Base-by-base conservation (phyloP, 306 rosid species). In the Rubus idaeus region DNA sequence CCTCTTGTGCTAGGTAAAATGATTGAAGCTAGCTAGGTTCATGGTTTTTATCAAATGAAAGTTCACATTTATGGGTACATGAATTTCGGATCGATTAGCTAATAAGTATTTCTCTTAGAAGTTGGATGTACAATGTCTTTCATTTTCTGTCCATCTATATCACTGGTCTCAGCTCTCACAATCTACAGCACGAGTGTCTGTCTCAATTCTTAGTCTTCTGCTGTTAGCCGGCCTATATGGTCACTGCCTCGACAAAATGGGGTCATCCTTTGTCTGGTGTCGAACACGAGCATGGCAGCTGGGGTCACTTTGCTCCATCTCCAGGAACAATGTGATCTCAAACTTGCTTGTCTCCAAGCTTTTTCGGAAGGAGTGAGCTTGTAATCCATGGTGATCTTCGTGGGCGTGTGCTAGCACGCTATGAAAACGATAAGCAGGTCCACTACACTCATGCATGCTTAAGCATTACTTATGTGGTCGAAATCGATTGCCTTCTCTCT, bases 261-360 rank as follows among this genome's bases (percentile, higher is more conserved):
- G 66, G 17, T 61, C 77, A 78, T 52, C 20, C 8, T 57, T 67
- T 58, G 79, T 80, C 60, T 51, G 49, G 14, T 45, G 69, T 16
- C 12, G 1, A 60, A n/a, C 30, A 65, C 13, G 14, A 39, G 75
- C 50, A 46, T 51, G 26, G 52, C 51, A 68, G 74, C 60, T 77
- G 77, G 85, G 87, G 82, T 78, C 79, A 68, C 53, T 60, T 70
- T 50, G 74, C 71, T 83, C 58, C 73, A 80, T 64, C 57, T 76
- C 39, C 45, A 73, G 79, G 53, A 76, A 81, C 71, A 75, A 66
- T 37, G 18, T 39, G 45, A 16, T 71, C 56, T 71, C 65, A 63
- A 30, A 50, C 63, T 57, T 26, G 6, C 69, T 74, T 46, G 17
- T 46, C 46, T 45, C 17, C 35, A 20, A 42, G 58, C 3, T 42